Evolutionary conservation across 495 filamentous ascomycete genomes (phyloP), one percentile per base, ranked within the genome.

Genomic region (Lophium mytilinum): DNA sequence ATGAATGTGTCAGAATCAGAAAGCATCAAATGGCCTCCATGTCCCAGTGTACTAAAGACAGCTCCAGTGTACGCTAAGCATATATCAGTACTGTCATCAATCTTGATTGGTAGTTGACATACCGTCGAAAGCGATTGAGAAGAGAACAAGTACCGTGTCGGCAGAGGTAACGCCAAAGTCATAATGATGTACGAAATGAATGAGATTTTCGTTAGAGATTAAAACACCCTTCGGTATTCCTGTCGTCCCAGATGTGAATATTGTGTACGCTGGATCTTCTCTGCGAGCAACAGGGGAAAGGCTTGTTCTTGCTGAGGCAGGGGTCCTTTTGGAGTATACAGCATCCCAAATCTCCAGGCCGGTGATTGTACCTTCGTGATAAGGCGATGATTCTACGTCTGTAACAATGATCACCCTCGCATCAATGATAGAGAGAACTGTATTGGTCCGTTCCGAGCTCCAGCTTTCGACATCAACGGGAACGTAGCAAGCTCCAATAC

Each of bases 121-220:
- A 63, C 60, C 60, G 37, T 63, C 60, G 39, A 63, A 63, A 1
- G 60, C 55, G 11, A 60, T 37, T 3, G 60, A 63, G 33, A 59
- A 47, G 12, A 63, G 12, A 9, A 55, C n/a, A 9, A 59, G 19
- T 10, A 59, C 50, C 3, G 6, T 21, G 35, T 53, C 51, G 1
- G 12, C 34, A 10, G 34, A 18, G 0, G 6, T 59, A 1, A 39
- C 19, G 12, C 39, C 47, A 15, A 63, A 35, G 21, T 59, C 55
- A 33, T 55, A 58, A 35, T 60, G 52, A 14, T 46, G 33, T n/a
- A 58, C 56, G 33, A 57, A 64, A 62, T 79, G 51, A 69, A 73
- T 4, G 75, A 69, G 21, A 72, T 73, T 54, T 62, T 57, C 8
- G 50, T 81, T 77, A 0, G 68, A 67, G 1, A 58, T 45, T 17